Conservation (phyloP, 1,139 yeast species). For the Torulaspora globosa region DNA sequence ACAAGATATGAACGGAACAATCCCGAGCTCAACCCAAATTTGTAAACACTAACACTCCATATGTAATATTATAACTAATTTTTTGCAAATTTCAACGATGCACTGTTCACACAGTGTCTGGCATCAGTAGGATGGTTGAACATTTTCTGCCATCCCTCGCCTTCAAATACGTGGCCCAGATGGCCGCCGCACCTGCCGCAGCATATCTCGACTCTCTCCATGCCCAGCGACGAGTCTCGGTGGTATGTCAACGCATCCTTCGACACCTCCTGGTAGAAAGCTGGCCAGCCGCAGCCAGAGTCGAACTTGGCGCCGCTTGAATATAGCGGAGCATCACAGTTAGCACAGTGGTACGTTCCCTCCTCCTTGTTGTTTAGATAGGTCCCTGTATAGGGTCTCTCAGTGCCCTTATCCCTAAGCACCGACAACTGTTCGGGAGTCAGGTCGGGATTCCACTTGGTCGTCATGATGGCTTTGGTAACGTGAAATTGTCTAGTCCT, state of each 20-base stretch:
- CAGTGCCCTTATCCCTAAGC: constrained; percentile 77
- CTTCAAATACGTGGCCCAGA: constrained; percentile 87
- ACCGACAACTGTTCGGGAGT: constrained; percentile 76
- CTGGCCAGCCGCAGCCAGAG: constrained; percentile 98
- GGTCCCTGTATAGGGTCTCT: constrained; percentile 74
- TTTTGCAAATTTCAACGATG: constrained; percentile 62
- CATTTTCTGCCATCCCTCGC: constrained; percentile 77
- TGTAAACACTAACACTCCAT: constrained; percentile 6
- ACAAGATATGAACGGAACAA: constrained; percentile 17
- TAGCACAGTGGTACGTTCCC: constrained; percentile 82
- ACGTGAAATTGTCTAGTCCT: neutral
- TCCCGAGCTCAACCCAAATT: neutral
- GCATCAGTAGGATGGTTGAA: constrained; percentile 67
- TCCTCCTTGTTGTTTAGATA: constrained; percentile 45
- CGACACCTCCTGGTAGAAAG: constrained; percentile 75
- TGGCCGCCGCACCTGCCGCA: constrained; percentile 92
- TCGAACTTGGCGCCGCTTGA: constrained; percentile 76
- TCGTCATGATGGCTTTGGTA: constrained; percentile 7
- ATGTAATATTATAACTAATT: constrained; percentile 16
- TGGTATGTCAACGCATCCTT: constrained; percentile 68
- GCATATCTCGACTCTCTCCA: constrained; percentile 81
- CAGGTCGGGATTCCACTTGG: constrained; percentile 67
- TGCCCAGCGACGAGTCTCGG: constrained; percentile 64
- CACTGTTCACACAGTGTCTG: constrained; percentile 91
- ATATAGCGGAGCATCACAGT: constrained; percentile 76